These are phyloP conservation scores for Phlebopus sp. DNA, from an alignment of 1,284 basidiomycete genomes.

Conservation along the genomic window DNA sequence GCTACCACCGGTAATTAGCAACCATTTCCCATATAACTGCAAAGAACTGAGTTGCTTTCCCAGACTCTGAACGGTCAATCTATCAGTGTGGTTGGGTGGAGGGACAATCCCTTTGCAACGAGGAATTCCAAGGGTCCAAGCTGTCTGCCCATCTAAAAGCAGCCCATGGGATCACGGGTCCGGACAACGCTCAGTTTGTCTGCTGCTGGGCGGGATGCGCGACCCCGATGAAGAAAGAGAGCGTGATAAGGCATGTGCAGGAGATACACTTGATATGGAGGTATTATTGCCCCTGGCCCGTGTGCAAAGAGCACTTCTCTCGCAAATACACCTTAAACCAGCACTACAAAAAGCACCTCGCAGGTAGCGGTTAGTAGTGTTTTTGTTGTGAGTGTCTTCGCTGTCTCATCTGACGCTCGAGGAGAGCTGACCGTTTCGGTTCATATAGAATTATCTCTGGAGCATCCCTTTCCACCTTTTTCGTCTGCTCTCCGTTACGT, in stretches of 20 bases:
- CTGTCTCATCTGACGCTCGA: no score
- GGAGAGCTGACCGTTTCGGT: no score
- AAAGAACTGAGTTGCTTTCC: no score
- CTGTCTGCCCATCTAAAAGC: conserved; percentile 28
- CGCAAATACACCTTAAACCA: conserved; percentile 23
- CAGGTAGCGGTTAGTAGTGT: not conserved
- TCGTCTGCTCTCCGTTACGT: no score
- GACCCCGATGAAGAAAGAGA: conserved; percentile 28
- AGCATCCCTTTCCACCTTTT: no score
- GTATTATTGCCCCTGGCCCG: conserved; percentile 19
- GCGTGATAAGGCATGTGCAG: conserved; percentile 25
- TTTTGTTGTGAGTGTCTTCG: conserved; percentile 11
- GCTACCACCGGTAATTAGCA: conserved; percentile 1
- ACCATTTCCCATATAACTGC: no score
- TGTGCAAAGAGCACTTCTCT: conserved; percentile 25
- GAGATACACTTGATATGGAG: conserved; percentile 27
- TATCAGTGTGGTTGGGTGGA: conserved; percentile 20
- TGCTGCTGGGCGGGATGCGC: conserved; percentile 23
- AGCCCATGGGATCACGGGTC: conserved; percentile 15
- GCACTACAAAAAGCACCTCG: conserved; percentile 15
- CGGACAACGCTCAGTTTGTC: conserved; percentile 10
- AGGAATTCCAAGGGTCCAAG: conserved; percentile 2
- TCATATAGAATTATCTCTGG: no score
- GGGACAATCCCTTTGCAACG: not conserved
- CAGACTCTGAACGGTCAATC: conserved; percentile 4